Percentiles rank a stretch among this genome's conserved stretches.
Evolutionary conservation across 2,329 filamentous ascomycete genomes (phyloP).

Genomic region (Decorospora gaudefroyi): DNA sequence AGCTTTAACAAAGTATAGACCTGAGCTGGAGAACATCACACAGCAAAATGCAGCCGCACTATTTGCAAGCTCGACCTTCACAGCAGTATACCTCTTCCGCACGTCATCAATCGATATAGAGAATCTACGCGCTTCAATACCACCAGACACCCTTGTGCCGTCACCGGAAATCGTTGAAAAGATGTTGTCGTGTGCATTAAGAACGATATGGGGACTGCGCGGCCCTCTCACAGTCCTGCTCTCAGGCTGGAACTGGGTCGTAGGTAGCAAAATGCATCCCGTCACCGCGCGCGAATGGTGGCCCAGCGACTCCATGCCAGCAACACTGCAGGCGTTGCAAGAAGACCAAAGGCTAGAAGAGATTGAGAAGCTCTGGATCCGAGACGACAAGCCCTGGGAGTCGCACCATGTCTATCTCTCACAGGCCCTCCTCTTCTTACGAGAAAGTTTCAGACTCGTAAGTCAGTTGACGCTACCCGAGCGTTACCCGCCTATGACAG

Average conservation of each 20-base stretch:
- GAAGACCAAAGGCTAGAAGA: conserved; percentile 36
- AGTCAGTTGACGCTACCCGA: conserved; percentile 37
- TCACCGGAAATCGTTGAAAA: conserved; percentile 31
- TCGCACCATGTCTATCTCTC: conserved; percentile 23
- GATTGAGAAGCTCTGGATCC: conserved; percentile 36
- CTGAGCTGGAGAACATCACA: conserved; percentile 43
- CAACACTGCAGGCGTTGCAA: conserved; percentile 28
- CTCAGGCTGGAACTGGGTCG: conserved; percentile 40
- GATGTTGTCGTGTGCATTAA: conserved; percentile 33
- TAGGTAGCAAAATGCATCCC: conserved; percentile 33
- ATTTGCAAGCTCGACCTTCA: conserved; percentile 43
- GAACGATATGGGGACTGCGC: conserved; percentile 38
- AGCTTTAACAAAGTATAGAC: conserved; percentile 36
- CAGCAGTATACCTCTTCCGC: conserved; percentile 43
- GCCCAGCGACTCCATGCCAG: conserved; percentile 31
- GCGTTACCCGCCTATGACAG: conserved; percentile 31
- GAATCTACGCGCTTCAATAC: conserved; percentile 32
- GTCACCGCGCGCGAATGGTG: conserved; percentile 43
- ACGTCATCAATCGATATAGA: conserved; percentile 40
- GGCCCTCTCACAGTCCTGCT: conserved; percentile 40
- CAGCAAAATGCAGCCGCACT: conserved; percentile 51
- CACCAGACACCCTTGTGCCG: conserved; percentile 21
- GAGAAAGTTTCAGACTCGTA: conserved; percentile 39
- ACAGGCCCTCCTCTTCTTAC: conserved; percentile 33
- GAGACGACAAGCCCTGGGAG: conserved; percentile 14